A percentile compares a stretch with the other conserved stretches of the same genome.
These are phyloP conservation scores for Penicillium sp. DNA, from an alignment of 2,329 filamentous ascomycete genomes.

Conservation along the genomic window DNA sequence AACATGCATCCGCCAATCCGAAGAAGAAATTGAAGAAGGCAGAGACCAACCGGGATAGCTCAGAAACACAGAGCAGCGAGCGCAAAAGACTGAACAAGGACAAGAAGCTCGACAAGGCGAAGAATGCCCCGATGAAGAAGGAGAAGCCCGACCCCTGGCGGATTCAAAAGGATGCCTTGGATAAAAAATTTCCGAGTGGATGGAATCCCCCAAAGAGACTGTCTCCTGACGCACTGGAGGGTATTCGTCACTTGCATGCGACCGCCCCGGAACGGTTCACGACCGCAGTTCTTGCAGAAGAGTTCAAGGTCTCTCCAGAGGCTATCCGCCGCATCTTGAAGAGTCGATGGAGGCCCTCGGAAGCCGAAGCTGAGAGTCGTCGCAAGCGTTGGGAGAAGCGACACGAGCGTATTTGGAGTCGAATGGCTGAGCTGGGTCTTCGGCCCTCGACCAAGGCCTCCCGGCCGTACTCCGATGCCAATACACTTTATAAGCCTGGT, in stretches of 20 bases:
- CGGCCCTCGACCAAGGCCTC: constrained; percentile 56
- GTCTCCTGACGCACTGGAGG: constrained; percentile 88
- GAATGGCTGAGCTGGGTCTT: constrained; percentile 53
- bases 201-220: constrained; percentile 85
- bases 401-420: constrained; percentile 49
- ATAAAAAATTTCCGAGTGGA: constrained; percentile 73
- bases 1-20: background rate
- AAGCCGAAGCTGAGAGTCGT: constrained; percentile 42
- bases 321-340: constrained; percentile 83
- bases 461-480: constrained; percentile 27
- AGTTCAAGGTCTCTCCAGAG: constrained; percentile 86
- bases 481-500: constrained; percentile 29
- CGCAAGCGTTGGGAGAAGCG: constrained; percentile 49
- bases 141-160: constrained; percentile 64
- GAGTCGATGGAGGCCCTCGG: constrained; percentile 50
- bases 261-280: constrained; percentile 78
- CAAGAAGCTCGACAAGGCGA: constrained; percentile 9
- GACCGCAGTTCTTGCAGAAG: constrained; percentile 69
- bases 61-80: constrained; percentile 6
- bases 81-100: constrained; percentile 10
- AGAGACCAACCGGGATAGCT: background rate
- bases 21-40: background rate
- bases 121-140: constrained; percentile 19
- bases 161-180: constrained; percentile 72
- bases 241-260: constrained; percentile 78